Percentiles rank a stretch among this genome's conserved stretches.
These are phyloP conservation scores for Kodamaea leandrae DNA, from an alignment of 805 yeast species.

Conservation along the genomic window DNA sequence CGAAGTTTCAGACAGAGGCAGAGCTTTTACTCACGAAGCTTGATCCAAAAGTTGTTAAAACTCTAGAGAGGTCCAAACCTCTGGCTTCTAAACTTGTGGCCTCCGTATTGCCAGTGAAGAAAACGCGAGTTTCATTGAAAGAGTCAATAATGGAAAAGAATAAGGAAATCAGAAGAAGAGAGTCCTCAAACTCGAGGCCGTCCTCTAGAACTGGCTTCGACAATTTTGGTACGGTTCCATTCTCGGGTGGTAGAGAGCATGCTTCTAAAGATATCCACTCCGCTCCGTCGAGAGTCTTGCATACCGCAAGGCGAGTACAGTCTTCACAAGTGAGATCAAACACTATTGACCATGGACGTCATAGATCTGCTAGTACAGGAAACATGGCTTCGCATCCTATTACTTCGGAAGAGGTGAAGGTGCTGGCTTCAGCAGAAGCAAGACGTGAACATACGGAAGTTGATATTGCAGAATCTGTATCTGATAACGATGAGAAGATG, in stretches of 20 bases:
- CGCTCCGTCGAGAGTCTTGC: neutral
- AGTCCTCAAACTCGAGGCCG: constrained; percentile 20
- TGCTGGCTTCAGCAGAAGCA: no score
- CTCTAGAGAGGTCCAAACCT: constrained; percentile 15
- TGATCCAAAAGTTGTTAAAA: constrained; percentile 15
- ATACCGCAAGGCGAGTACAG: neutral
- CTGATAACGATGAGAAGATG: no score
- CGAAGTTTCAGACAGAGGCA: constrained; percentile 52
- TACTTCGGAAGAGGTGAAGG: no score
- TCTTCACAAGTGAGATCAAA: neutral
- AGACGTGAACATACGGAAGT: no score
- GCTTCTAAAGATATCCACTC: neutral
- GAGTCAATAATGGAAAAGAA: constrained; percentile 47
- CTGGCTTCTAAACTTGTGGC: constrained; percentile 3
- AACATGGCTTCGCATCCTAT: no score
- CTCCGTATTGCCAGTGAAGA: constrained; percentile 14
- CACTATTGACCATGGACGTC: neutral
- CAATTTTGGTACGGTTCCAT: no score
- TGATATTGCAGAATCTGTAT: no score
- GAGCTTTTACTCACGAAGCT: constrained; percentile 30
- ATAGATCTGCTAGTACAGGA: no score
- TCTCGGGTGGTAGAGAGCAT: no score
- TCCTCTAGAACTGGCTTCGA: constrained; percentile 17
- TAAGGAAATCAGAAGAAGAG: constrained; percentile 31
- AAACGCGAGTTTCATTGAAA: constrained; percentile 45